Percentiles rank a stretch among this genome's conserved stretches.
These are phyloP conservation scores for Blastobotrys terrestris DNA, from an alignment of 805 yeast genomes.

Conservation along the genomic window DNA sequence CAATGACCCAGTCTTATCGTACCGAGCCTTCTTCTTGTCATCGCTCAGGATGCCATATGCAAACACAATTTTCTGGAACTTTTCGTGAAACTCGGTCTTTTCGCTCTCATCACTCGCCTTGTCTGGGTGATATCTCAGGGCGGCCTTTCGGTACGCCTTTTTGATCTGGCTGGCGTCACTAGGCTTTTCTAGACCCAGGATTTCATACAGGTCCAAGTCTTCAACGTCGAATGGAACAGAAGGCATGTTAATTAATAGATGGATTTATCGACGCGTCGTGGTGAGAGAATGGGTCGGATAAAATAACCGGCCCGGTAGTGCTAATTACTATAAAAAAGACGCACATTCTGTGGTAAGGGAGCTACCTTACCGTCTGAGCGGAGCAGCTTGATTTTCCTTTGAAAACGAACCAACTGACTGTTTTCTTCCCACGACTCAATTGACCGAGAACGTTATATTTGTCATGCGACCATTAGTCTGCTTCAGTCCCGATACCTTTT, in stretches of 20 bases:
- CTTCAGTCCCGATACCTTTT: too few relatives aligned
- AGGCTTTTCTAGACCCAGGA: conserved; percentile 17
- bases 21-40: conserved; percentile 45
- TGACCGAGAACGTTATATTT: too few relatives aligned
- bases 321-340: too few relatives aligned
- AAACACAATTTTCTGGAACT: conserved; percentile 66
- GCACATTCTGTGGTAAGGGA: too few relatives aligned
- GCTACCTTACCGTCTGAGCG: too few relatives aligned
- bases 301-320: too few relatives aligned
- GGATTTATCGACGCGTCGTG: conserved; percentile 1
- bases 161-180: conserved; percentile 50
- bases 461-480: too few relatives aligned
- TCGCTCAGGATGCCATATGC: conserved; percentile 68
- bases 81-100: conserved; percentile 31
- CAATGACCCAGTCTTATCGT: conserved; percentile 65
- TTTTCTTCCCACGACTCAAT: too few relatives aligned
- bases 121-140: conserved; percentile 68
- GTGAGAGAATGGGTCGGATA: too few relatives aligned
- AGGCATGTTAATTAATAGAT: conserved; percentile 15
- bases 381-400: too few relatives aligned
- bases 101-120: conserved; percentile 40
- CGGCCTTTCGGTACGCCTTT: conserved; percentile 57
- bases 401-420: not conserved
- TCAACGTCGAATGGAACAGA: conserved; percentile 13
- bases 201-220: conserved; percentile 28